A percentile compares a stretch with the other conserved stretches of the same genome.
These are phyloP conservation scores for Berberis vulgaris DNA, from an alignment of 164 flowering plant species.

Conservation along the genomic window DNA sequence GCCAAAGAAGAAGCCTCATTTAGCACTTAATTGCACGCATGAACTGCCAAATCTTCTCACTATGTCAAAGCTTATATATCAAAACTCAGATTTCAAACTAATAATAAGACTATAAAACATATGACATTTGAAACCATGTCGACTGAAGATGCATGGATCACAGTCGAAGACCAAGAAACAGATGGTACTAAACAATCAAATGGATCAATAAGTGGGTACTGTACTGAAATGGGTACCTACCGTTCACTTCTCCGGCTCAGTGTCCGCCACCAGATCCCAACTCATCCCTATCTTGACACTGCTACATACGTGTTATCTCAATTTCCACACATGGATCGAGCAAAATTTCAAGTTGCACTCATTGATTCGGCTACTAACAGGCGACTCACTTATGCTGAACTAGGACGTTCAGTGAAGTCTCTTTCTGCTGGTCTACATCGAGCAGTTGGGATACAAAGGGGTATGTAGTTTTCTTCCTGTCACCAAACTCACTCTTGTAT, in stretches of 20 bases:
- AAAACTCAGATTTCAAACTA: no score
- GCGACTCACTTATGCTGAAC: slow-evolving; percentile 39
- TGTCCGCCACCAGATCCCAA: slow-evolving; percentile 27
- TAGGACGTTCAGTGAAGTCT: slow-evolving; percentile 24
- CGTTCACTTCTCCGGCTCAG: slow-evolving; percentile 29
- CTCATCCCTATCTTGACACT: slow-evolving; percentile 30
- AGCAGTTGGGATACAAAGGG: slow-evolving; percentile 46
- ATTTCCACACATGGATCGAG: slow-evolving; percentile 34
- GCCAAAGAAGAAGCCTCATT: no score
- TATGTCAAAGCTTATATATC: no score
- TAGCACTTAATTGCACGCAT: no score
- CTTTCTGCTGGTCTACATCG: slow-evolving; percentile 47
- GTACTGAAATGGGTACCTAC: slow-evolving; percentile 38
- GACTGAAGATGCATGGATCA: slow-evolving; percentile 1
- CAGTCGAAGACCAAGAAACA: neutral
- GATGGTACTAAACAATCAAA: neutral
- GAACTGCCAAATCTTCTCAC: no score
- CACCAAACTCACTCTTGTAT: slow-evolving; percentile 55
- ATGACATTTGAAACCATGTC: neutral
- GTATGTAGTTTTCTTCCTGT: slow-evolving; percentile 56
- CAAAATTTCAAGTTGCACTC: slow-evolving; percentile 42
- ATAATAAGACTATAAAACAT: neutral
- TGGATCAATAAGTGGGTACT: slow-evolving; percentile 24
- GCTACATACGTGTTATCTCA: slow-evolving; percentile 51
- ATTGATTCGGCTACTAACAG: slow-evolving; percentile 42